These are phyloP conservation scores for Microstegium vimineum DNA, from an alignment of 176 grass and related monocot species.

Conservation along the genomic window DNA sequence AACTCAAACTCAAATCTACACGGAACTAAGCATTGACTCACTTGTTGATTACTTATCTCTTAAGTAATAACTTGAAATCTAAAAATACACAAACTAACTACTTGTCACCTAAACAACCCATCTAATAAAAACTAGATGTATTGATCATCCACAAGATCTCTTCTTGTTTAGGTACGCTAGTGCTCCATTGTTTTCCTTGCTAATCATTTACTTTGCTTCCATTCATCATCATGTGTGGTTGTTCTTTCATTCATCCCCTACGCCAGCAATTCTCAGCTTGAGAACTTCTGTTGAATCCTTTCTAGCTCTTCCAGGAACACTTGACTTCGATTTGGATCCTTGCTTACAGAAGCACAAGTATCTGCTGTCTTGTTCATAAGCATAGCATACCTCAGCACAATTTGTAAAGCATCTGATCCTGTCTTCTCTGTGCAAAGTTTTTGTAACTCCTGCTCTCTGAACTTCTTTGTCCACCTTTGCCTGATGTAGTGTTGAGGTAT, in stretches of 20 bases:
- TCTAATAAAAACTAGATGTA: not conserved
- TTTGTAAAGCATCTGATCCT: not conserved
- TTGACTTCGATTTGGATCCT: not conserved
- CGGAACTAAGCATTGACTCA: no score
- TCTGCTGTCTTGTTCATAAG: not conserved
- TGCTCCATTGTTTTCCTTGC: no score
- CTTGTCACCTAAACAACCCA: not conserved
- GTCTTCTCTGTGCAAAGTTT: not conserved
- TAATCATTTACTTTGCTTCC: not conserved
- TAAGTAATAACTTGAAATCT: not conserved
- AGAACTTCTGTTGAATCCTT: not conserved
- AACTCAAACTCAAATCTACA: no score
- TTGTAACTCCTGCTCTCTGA: not conserved
- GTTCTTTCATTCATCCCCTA: not conserved
- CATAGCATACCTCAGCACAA: not conserved
- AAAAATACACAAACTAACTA: not conserved
- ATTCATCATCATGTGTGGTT: not conserved
- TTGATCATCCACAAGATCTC: not conserved
- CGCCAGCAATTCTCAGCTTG: not conserved
- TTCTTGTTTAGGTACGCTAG: not conserved
- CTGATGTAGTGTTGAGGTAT: conserved; percentile 11
- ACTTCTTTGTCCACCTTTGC: conserved; percentile 23
- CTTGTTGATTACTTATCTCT: no score
- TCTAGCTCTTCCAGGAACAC: not conserved
- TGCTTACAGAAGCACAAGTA: not conserved